Evolutionary conservation across 768 basidiomycete genomes (phyloP).

Genomic region (Tulasnella sp.): DNA sequence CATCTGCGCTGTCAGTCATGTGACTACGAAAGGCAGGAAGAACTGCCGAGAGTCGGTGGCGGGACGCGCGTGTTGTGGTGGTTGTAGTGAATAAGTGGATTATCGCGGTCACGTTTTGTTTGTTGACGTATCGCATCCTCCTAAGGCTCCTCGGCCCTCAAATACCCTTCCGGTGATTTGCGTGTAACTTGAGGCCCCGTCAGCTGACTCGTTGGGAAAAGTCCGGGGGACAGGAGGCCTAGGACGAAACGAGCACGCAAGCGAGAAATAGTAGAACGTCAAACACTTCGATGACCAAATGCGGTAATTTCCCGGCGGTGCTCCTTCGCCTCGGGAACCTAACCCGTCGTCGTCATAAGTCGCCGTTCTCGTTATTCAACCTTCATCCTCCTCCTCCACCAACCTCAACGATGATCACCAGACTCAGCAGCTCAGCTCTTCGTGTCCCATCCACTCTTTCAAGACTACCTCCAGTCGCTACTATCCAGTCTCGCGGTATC

Average conservation of each 20-base stretch:
- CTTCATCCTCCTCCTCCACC: neutral
- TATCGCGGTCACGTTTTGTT: neutral
- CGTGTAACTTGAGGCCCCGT: neutral
- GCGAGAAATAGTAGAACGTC: neutral
- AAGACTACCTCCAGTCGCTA: neutral
- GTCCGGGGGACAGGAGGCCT: neutral
- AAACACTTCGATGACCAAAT: neutral
- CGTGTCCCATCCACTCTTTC: constrained; percentile 1
- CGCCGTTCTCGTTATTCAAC: neutral
- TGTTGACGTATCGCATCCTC: neutral
- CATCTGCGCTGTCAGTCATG: constrained; percentile 8
- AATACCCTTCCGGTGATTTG: neutral
- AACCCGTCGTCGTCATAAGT: neutral
- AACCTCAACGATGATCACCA: neutral
- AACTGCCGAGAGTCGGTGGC: neutral
- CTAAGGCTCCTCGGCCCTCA: neutral
- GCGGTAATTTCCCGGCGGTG: neutral
- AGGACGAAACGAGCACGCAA: neutral
- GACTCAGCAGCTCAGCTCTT: neutral
- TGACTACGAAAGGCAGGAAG: neutral
- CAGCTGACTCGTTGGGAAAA: neutral
- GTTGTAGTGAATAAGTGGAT: neutral
- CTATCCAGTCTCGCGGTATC: neutral
- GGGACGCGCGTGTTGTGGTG: neutral
- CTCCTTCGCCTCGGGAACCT: neutral